These are phyloP conservation scores for Trametes punicea DNA, from an alignment of 768 basidiomycete genomes.

Conservation along the genomic window DNA sequence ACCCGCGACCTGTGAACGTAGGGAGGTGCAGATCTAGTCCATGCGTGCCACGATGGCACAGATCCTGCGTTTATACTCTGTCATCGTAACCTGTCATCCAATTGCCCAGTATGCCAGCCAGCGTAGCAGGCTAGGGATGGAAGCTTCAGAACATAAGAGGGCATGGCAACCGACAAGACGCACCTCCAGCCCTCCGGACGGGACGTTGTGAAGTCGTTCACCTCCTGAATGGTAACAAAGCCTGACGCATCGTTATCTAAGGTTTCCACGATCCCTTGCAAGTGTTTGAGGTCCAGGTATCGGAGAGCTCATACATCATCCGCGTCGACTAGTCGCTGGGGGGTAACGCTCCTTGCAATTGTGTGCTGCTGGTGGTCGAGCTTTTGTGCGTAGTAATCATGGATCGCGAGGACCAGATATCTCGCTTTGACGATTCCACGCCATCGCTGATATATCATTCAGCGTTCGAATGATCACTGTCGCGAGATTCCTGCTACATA, in stretches of 20 bases:
- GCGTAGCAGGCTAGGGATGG: conserved; percentile 23
- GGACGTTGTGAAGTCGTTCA: conserved; percentile 30
- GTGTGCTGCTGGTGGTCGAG: neutral
- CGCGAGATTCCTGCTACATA: conserved; percentile 18
- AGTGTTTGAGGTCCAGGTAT: conserved; percentile 29
- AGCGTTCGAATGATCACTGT: neutral
- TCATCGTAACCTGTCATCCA: conserved; percentile 25
- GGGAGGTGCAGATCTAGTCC: neutral
- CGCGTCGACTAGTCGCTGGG: neutral
- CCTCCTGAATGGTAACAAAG: conserved; percentile 33
- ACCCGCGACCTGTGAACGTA: neutral
- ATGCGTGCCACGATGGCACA: conserved; percentile 8
- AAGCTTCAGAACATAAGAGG: no score
- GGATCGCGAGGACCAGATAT: conserved; percentile 43
- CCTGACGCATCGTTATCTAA: conserved; percentile 39
- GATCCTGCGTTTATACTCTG: conserved; percentile 17
- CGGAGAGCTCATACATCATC: conserved; percentile 26
- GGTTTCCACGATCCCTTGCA: conserved; percentile 35
- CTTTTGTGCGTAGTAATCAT: conserved; percentile 31
- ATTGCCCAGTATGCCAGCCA: conserved; percentile 36
- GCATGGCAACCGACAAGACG: neutral
- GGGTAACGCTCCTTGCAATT: neutral
- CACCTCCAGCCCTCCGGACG: conserved; percentile 18
- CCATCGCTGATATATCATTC: neutral
- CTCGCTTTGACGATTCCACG: conserved; percentile 18